Base-by-base conservation (phyloP, 345 rosid species). In the Lepidium sativum region DNA sequence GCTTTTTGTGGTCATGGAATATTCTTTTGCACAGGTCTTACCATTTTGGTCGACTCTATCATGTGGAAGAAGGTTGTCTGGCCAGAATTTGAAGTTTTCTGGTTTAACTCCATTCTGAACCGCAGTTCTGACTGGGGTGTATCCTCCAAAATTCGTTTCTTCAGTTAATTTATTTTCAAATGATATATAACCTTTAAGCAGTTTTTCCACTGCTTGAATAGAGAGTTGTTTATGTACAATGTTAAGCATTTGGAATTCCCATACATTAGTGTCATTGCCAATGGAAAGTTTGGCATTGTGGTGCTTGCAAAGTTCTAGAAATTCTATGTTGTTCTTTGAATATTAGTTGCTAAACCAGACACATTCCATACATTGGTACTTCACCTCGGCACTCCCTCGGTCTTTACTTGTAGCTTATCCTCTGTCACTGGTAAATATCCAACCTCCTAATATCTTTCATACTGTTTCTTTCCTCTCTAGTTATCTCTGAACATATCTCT, bases 111-210 rank as follows among this genome's bases (percentile, higher is more conserved):
- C 74, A 78, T 94, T 75, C 80, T 88, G 57, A 86, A 94, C 77
- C 88, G 95, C 61, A 94, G 99, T 72, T 86, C 96, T 50, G 92
- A 90, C 67, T 94, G 99, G 99, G 99, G 99, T 66, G 97, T 94
- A 94, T 90, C 99, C 99, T 84, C 47, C 69, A 27, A 17, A 41
- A 17, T 42, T 31, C 48, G 47, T 25, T 43, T 67, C 45, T 21
- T 49, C 38, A 6, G 3, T 32, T 68, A 54, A 37, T 40, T 38
- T 56, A 21, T 44, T 47, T 42, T 50, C 4, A 11, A 12, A 17
- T 72, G 31, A 66, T 51, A 50, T 23, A 34, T 34, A 25, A 23
- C 39, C 21, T 32, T 40, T 9, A 17, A 25, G 48, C 35, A 45
- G 54, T 34, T 54, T 8, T 17, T 40, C 31, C 16, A 17, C 47